Evolutionary conservation across 2,329 filamentous ascomycete species (phyloP).

Genomic region (Aspergillus sojae): DNA sequence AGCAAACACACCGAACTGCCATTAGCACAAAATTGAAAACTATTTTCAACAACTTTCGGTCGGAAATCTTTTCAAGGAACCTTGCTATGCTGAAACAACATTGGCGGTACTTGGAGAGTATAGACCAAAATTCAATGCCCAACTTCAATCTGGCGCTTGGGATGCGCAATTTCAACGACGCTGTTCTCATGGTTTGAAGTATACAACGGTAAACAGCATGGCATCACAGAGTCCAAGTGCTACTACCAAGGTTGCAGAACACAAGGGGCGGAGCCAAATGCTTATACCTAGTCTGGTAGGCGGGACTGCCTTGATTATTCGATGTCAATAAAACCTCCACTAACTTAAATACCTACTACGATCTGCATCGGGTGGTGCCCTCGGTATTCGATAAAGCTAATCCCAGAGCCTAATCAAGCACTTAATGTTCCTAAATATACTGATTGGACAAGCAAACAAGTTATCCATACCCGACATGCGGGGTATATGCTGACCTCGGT

Average conservation of each 20-base stretch:
- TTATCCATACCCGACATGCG: background rate
- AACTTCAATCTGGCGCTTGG: background rate
- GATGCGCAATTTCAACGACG: background rate
- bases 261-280: no score
- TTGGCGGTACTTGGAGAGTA: background rate
- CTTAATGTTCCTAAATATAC: background rate
- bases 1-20: background rate
- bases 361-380: background rate
- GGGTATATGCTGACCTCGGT: background rate
- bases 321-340: no score
- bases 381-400: background rate
- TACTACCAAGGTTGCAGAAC: background rate
- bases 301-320: no score
- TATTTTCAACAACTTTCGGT: background rate
- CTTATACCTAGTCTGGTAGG: no score
- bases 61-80: background rate
- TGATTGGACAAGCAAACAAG: background rate
- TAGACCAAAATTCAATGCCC: background rate
- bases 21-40: background rate
- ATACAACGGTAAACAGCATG: background rate
- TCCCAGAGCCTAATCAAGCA: background rate
- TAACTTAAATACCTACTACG: no score
- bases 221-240: rapidly evolving
- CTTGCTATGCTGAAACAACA: background rate
- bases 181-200: background rate